Conservation (phyloP, 2,329 filamentous ascomycete species). For the Cladophialophora bantiana region DNA sequence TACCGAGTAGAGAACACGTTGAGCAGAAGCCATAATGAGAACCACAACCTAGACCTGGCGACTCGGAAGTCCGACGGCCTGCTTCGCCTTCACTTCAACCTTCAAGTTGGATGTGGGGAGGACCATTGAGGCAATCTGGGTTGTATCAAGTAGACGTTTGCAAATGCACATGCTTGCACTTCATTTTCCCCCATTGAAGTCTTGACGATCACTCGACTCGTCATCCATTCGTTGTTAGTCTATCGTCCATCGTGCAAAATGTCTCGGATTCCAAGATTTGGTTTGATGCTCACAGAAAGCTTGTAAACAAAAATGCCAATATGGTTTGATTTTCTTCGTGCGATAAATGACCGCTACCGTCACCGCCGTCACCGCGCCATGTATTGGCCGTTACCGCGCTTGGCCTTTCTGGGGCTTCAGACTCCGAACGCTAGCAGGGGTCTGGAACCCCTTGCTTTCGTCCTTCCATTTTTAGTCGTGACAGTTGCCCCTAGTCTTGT, state of each 20-base stretch:
- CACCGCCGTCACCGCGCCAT: not conserved
- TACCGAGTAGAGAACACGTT: too few species aligned
- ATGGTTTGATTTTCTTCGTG: not conserved
- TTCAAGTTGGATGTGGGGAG: too few species aligned
- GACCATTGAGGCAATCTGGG: too few species aligned
- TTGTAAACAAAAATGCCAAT: not conserved
- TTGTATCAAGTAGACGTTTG: too few species aligned
- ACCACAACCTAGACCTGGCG: too few species aligned
- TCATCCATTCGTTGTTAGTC: not conserved
- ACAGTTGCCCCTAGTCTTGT: not conserved
- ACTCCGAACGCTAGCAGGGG: slow-evolving; percentile 25
- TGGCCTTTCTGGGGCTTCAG: not conserved
- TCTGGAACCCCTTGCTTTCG: not conserved
- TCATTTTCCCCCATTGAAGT: not conserved
- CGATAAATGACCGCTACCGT: not conserved
- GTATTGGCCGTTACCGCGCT: not conserved
- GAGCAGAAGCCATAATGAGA: too few species aligned
- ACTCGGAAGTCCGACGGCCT: not conserved
- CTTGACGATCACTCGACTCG: not conserved
- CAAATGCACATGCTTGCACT: too few species aligned
- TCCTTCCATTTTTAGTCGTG: slow-evolving; percentile 17
- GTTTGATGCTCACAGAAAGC: not conserved
- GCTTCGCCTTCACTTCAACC: not conserved
- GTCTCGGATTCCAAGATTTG: slow-evolving; percentile 11
- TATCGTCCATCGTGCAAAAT: not conserved